These are phyloP conservation scores for Naegleria fowleri DNA, from an alignment of 208 protist genomes.

Conservation along the genomic window DNA sequence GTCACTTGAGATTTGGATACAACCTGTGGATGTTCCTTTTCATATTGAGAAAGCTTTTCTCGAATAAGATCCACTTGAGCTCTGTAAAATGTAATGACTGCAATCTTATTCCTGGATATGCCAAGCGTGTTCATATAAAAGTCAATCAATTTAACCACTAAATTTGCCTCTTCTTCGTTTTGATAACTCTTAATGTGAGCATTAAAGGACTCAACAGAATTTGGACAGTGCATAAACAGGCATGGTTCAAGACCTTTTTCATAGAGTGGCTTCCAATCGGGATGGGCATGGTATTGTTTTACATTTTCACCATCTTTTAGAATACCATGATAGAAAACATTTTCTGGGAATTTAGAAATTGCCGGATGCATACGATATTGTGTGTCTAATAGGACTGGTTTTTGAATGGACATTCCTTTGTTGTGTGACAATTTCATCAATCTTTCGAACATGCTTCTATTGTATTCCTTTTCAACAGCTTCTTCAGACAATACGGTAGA, in stretches of 20 bases:
- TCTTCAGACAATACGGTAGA: neutral
- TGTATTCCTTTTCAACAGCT: neutral
- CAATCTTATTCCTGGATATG: neutral
- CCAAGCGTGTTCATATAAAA: neutral
- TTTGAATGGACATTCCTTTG: neutral
- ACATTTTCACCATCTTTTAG: constrained; percentile 31
- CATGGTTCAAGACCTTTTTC: neutral
- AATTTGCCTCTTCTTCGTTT: constrained; percentile 10
- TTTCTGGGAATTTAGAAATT: constrained; percentile 29
- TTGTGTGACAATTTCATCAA: neutral
- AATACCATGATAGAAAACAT: constrained; percentile 28
- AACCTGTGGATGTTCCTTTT: neutral
- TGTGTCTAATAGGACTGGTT: constrained; percentile 22
- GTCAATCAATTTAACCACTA: neutral
- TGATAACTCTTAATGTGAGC: neutral
- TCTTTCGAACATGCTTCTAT: neutral
- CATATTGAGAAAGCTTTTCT: neutral
- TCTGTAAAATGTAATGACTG: constrained; percentile 16
- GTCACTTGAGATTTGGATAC: neutral
- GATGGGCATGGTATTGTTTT: neutral
- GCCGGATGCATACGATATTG: constrained; percentile 42
- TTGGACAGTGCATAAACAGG: neutral
- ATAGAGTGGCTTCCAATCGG: neutral
- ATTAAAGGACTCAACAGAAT: neutral
- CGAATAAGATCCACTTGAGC: constrained; percentile 13